Percentiles rank a stretch among this genome's conserved stretches.
phyloP scores from a whole-genome alignment of 108 stramenopile species.

The Cyclostephanos tholiformis region DNA sequence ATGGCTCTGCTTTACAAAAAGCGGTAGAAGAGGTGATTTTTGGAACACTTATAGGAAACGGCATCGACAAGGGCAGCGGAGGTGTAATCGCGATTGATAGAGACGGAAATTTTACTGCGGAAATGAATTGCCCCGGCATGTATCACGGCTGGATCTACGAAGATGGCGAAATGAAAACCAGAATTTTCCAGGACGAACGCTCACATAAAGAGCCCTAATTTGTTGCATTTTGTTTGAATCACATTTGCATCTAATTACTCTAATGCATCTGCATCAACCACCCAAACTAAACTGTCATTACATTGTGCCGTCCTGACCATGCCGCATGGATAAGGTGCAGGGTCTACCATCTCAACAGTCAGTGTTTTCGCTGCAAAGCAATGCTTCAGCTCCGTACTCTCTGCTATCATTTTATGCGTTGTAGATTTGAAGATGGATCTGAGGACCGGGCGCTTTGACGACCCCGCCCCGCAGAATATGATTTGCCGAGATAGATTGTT shows the following conservation, averaged over 20 bases:
- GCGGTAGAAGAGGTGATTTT: conserved; percentile 34
- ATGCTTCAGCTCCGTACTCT: neutral
- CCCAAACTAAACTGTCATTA: conserved; percentile 59
- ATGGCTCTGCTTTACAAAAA: conserved; percentile 19
- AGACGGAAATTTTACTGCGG: conserved; percentile 39
- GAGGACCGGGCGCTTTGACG: conserved; percentile 69
- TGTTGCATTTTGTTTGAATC: neutral
- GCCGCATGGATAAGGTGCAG: conserved; percentile 74
- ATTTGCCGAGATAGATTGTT: conserved; percentile 68
- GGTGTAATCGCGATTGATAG: conserved; percentile 35
- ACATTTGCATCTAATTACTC: neutral
- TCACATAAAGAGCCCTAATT: neutral
- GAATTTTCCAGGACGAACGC: conserved; percentile 31
- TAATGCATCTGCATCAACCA: conserved; percentile 79
- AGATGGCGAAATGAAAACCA: conserved; percentile 33
- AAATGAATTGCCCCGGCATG: conserved; percentile 44
- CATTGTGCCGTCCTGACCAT: conserved; percentile 63
- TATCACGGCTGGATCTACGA: conserved; percentile 44
- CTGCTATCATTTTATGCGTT: neutral
- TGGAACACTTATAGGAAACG: conserved; percentile 26
- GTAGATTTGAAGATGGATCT: conserved; percentile 48
- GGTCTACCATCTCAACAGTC: conserved; percentile 42
- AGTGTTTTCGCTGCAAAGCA: conserved; percentile 10
- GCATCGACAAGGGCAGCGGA: conserved; percentile 21
- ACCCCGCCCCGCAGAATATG: conserved; percentile 83